phyloP scores from a whole-genome alignment of 2,329 filamentous ascomycete genomes.

The Hypomyces rosellus region DNA sequence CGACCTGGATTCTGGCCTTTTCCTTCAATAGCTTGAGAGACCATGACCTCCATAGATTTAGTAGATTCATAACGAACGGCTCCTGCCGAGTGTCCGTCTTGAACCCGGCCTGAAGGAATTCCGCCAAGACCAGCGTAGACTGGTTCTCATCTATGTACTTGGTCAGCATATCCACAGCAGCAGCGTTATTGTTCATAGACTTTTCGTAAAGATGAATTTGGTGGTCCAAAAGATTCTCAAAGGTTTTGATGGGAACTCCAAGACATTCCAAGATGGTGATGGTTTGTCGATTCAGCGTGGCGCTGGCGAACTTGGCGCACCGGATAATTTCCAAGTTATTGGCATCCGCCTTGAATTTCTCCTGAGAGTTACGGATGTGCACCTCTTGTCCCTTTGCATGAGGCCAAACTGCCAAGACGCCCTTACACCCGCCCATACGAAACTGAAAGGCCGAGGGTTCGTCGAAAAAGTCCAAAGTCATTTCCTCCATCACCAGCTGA shows the following conservation, averaged over 20 bases:
- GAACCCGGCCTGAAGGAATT: constrained; percentile 76
- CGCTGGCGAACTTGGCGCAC: constrained; percentile 67
- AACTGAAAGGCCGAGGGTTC: constrained; percentile 85
- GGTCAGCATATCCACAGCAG: constrained; percentile 62
- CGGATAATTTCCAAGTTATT: constrained; percentile 80
- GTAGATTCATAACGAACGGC: constrained; percentile 73
- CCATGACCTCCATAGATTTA: constrained; percentile 84
- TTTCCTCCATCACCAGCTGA: constrained; percentile 63
- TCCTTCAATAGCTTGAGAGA: constrained; percentile 86
- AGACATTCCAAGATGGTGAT: constrained; percentile 79
- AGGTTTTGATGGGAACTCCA: constrained; percentile 61
- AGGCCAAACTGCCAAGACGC: constrained; percentile 72
- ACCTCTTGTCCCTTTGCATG: constrained; percentile 61
- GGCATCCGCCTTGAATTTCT: constrained; percentile 72
- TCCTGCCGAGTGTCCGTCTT: constrained; percentile 56
- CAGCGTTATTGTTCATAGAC: constrained; percentile 59
- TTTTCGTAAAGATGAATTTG: constrained; percentile 64
- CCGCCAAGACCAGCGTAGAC: constrained; percentile 65
- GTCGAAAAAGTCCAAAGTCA: constrained; percentile 51
- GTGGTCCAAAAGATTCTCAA: constrained; percentile 58
- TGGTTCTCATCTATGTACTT: constrained; percentile 82
- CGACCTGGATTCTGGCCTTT: constrained; percentile 78
- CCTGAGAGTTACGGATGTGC: constrained; percentile 75
- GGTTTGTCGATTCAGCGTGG: constrained; percentile 82
- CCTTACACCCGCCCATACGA: constrained; percentile 86